Conservation (phyloP, 169 alveolate genomes). For the Amoebophrya sp. region DNA sequence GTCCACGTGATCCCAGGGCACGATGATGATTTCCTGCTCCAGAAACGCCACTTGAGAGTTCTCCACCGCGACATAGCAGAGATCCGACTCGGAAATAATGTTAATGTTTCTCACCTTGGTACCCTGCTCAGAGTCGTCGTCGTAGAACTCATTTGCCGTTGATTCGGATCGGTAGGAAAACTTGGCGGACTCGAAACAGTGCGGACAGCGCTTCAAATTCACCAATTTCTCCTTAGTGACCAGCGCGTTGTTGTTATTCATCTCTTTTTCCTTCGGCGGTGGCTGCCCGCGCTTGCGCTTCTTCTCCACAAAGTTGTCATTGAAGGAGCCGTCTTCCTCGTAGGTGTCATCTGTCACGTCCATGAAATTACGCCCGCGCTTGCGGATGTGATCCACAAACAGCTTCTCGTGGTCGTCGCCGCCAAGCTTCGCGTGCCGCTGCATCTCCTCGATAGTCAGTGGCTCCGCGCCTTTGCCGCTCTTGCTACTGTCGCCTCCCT, state of each 20-base stretch:
- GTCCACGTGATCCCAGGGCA: not conserved
- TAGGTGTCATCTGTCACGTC: not conserved
- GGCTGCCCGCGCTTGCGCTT: conserved; percentile 23
- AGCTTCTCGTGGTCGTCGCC: conserved; percentile 11
- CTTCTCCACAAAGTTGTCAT: not conserved
- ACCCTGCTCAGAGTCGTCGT: no score
- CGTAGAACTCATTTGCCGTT: no score
- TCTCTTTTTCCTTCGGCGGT: not conserved
- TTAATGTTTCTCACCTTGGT: no score
- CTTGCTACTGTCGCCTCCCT: not conserved
- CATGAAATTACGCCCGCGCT: not conserved
- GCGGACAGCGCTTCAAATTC: not conserved
- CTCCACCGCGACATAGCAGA: not conserved
- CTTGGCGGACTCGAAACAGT: not conserved
- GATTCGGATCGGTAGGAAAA: no score
- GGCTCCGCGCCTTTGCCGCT: not conserved
- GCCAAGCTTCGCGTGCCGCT: not conserved
- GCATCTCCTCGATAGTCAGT: not conserved
- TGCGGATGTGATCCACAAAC: not conserved
- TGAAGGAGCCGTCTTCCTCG: not conserved
- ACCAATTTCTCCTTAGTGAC: not conserved
- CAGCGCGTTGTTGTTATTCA: not conserved
- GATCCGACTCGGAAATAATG: not conserved
- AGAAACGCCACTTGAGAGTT: not conserved
- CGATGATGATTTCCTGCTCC: not conserved